Percentiles rank a stretch among this genome's conserved stretches.
These are phyloP conservation scores for Penicillium sclerotiorum DNA, from an alignment of 2,329 filamentous ascomycete species.

Conservation along the genomic window DNA sequence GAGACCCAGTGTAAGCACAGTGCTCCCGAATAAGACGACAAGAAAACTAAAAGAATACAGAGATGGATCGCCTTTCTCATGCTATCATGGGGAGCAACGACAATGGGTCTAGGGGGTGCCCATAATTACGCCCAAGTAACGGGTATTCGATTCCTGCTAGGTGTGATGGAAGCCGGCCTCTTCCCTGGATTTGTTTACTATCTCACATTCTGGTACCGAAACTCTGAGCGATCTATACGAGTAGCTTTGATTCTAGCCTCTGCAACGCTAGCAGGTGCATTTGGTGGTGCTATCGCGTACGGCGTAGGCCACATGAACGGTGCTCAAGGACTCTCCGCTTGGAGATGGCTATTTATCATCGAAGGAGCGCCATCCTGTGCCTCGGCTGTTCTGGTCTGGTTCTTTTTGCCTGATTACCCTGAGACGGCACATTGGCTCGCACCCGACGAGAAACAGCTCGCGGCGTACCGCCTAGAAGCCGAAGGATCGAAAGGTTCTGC, in stretches of 20 bases:
- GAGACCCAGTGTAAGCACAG: conserved; percentile 42
- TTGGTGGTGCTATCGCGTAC: conserved; percentile 60
- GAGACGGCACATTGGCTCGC: conserved; percentile 52
- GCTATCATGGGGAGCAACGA: conserved; percentile 53
- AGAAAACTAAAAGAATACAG: background rate
- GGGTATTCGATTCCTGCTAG: conserved; percentile 52
- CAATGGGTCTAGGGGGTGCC: conserved; percentile 51
- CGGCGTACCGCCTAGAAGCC: conserved; percentile 42
- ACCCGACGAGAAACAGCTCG: conserved; percentile 47
- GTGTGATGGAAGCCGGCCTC: conserved; percentile 55
- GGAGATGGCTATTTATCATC: conserved; percentile 53
- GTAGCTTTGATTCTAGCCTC: conserved; percentile 59
- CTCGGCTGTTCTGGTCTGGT: conserved; percentile 46
- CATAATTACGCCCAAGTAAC: conserved; percentile 48
- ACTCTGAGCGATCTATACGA: conserved; percentile 59
- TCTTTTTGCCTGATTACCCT: conserved; percentile 54
- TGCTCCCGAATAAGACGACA: too few species aligned
- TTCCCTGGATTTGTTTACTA: conserved; percentile 55
- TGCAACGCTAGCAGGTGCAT: conserved; percentile 58
- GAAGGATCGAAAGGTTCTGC: conserved; percentile 44
- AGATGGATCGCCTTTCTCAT: conserved; percentile 49
- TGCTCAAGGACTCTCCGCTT: conserved; percentile 37
- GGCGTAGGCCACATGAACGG: conserved; percentile 45
- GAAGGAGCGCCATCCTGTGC: conserved; percentile 45
- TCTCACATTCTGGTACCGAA: conserved; percentile 59